Conservation (phyloP, 2,329 filamentous ascomycete genomes). For the Penicillium crustosum region DNA sequence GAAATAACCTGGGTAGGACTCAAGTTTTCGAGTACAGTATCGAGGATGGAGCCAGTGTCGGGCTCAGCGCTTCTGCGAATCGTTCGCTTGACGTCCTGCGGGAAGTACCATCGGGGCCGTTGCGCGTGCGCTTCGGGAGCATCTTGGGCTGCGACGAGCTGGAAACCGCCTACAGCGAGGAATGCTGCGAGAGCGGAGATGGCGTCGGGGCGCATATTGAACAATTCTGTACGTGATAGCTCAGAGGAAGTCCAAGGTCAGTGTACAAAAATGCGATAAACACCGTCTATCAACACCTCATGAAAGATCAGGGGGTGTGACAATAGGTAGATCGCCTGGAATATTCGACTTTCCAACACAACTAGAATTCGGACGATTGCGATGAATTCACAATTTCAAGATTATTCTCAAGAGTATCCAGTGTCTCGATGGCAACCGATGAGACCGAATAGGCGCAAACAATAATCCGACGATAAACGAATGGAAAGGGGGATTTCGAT, state of each 20-base stretch:
- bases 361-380: not conserved
- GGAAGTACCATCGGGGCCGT: slow-evolving; percentile 38
- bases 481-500: slow-evolving; percentile 21
- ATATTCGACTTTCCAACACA: slow-evolving; percentile 1
- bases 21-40: slow-evolving; percentile 4
- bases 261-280: slow-evolving; percentile 19
- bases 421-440: slow-evolving; percentile 25
- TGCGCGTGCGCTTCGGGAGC: slow-evolving; percentile 26
- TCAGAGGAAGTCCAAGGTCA: slow-evolving; percentile 7
- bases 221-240: slow-evolving; percentile 7
- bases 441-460: slow-evolving; percentile 12
- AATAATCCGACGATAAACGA: slow-evolving; percentile 19
- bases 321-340: not conserved
- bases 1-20: not conserved
- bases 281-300: slow-evolving; percentile 23
- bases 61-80: slow-evolving; percentile 9
- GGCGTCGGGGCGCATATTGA: slow-evolving; percentile 33
- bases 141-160: slow-evolving; percentile 35
- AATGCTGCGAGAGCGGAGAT: slow-evolving; percentile 35
- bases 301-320: not conserved
- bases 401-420: slow-evolving; percentile 3
- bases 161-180: slow-evolving; percentile 34
- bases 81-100: slow-evolving; percentile 34
- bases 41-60: not conserved
- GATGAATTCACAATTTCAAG: slow-evolving; percentile 2